Evolutionary conservation across 1,139 yeast genomes (phyloP).

Genomic region (Protomyces pachydermus): DNA sequence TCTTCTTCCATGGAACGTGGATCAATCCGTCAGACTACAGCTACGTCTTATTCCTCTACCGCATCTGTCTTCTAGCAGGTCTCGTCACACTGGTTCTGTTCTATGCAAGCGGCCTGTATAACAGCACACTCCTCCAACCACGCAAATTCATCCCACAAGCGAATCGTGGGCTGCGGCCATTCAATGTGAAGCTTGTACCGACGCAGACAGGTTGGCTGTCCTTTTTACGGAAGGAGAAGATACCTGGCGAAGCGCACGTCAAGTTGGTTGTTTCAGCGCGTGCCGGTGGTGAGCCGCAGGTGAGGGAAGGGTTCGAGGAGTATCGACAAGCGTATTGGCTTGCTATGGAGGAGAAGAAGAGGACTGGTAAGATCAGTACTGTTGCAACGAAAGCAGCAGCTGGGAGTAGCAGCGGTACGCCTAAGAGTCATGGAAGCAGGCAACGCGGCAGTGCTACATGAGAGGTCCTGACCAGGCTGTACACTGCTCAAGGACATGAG

Average conservation of each 20-base stretch:
- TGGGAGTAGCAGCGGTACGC: too few relatives aligned
- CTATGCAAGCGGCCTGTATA: slow-evolving; percentile 26
- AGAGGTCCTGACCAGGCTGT: too few relatives aligned
- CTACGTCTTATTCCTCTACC: slow-evolving; percentile 22
- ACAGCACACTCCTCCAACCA: slow-evolving; percentile 22
- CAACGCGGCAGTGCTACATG: too few relatives aligned
- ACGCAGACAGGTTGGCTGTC: slow-evolving; percentile 19
- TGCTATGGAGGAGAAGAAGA: slow-evolving; percentile 9
- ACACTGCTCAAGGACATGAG: too few relatives aligned
- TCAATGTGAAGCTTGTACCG: slow-evolving; percentile 25
- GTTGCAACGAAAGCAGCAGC: too few relatives aligned
- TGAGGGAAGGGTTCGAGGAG: slow-evolving; percentile 23
- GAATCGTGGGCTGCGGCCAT: slow-evolving; percentile 24
- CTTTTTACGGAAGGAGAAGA: neutral
- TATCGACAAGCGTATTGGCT: slow-evolving; percentile 18
- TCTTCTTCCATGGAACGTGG: slow-evolving; percentile 10
- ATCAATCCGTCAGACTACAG: slow-evolving; percentile 5
- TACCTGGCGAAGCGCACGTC: slow-evolving; percentile 10
- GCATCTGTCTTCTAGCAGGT: slow-evolving; percentile 24
- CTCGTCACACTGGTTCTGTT: slow-evolving; percentile 24
- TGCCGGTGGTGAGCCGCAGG: slow-evolving; percentile 6
- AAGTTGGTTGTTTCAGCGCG: slow-evolving; percentile 15
- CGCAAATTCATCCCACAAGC: slow-evolving; percentile 28
- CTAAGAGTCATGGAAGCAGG: too few relatives aligned
- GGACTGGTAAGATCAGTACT: too few relatives aligned